Evolutionary conservation across 495 filamentous ascomycete species (phyloP), one percentile per base, ranked within the genome.

Genomic region (Aspergillus funiculosus): DNA sequence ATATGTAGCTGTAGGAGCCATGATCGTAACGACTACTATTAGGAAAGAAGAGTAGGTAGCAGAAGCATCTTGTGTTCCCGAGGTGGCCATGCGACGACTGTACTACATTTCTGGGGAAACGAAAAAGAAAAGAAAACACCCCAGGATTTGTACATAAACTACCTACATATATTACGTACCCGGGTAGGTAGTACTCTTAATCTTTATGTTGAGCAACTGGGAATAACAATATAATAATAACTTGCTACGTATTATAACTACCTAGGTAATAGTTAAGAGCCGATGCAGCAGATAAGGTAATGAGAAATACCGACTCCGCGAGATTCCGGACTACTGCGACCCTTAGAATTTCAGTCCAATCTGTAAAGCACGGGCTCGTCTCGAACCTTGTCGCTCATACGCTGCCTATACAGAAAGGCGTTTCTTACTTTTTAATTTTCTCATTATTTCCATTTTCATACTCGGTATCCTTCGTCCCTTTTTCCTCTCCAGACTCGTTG

Each of bases 281-380:
- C 13, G 35, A 46, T 37, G 32, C 21, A 46, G 21, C 13, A 14
- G 31, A 21, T 36, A 44, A 43, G 27, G 9, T 14, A 25, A 27
- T 26, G 37, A 32, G 11, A 13, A n/a, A 22, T 34, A 22, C 39
- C 7, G 22, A 31, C 41, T 50, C 52, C 52, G 52, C 42, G 43
- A 41, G 43, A 41, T 50, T 41, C 52, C 52, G 52, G 35, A 13
- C 24, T 17, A 30, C 19, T 41, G 22, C 19, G 30, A 14, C 13
- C 19, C 13, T 5, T 8, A 13, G 18, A 15, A 19, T 18, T 13
- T n/a, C 25, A 11, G 29, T 28, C 32, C 22, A 42, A 38, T 43
- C 32, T 43, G 30, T 25, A 28, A 18, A 42, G 39, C 39, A 50
- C 32, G 32, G 30, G 30, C 35, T 24, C 6, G 34, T 9, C 35